Base-by-base conservation (phyloP, 331 rosid species). In the Stylosanthes scabra region DNA sequence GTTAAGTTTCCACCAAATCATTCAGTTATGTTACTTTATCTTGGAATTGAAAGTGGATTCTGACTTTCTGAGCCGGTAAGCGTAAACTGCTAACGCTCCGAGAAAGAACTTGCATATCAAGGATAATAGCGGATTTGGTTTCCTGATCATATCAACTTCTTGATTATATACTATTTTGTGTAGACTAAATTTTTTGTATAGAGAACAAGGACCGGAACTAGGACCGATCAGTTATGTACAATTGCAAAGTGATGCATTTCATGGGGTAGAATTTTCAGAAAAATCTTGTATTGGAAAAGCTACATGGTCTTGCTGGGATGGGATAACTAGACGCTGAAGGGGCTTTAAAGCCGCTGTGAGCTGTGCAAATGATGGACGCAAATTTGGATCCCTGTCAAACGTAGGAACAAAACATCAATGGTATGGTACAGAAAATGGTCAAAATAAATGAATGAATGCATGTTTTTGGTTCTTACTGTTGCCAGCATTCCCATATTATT, bases 401-500 rank as follows among this genome's bases (percentile, higher is more conserved):
- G 11, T 6, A n/a, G 8, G 55, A 5, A 7, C 15, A 9, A 51
- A 14, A 51, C 25, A 51, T 15, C 57, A 51, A 51, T 51, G 57
- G 27, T 51, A 25, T 25, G 25, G 27, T 20, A 51, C 68, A 78
- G 28, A 37, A 58, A 51, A 69, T 69, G 27, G 31, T 76, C 74
- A 61, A 55, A 51, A n/a, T 52, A 78, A 60, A 44, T 46, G 52
- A 67, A 49, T 12, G 12, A 49, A 5, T 6, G 27, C 10, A 51
- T 12, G 83, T 67, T 58, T 64, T 69, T 50, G 56, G 12, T 31
- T 84, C 98, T 86, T 82, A 92, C 97, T 89, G 89, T 80, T 87
- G 99, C 99, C 97, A 95, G 74, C 98, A 95, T 78, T 88, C 92
- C 88, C 88, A 90, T 74, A 95, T 92, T 80, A 95, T 95, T 67